Conservation (phyloP, 2,329 filamentous ascomycete genomes). For the Fusarium sp. region DNA sequence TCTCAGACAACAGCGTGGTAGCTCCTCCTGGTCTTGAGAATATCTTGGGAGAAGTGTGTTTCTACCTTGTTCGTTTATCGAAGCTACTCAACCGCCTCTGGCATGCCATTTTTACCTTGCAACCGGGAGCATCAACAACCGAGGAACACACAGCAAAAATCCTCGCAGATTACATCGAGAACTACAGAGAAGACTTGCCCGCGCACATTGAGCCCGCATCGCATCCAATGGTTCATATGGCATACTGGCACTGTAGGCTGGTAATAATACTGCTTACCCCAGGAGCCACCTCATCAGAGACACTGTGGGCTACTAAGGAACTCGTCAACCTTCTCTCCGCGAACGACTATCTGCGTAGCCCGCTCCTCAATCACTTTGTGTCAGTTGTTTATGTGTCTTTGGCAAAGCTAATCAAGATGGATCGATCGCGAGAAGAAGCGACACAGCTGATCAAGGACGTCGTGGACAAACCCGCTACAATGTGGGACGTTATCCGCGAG, state of each 20-base stretch:
- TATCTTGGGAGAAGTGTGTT: slow-evolving; percentile 71
- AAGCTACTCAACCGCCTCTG: slow-evolving; percentile 62
- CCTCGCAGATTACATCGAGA: slow-evolving; percentile 60
- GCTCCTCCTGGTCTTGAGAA: slow-evolving; percentile 68
- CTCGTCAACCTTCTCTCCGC: slow-evolving; percentile 68
- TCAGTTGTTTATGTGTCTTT: slow-evolving; percentile 70
- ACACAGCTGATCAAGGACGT: slow-evolving; percentile 66
- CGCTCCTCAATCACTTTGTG: slow-evolving; percentile 75
- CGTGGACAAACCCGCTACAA: slow-evolving; percentile 62
- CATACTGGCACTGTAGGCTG: slow-evolving; percentile 76
- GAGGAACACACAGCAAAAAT: slow-evolving; percentile 51
- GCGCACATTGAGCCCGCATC: slow-evolving; percentile 62
- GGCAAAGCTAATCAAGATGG: slow-evolving; percentile 66
- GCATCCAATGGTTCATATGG: slow-evolving; percentile 70
- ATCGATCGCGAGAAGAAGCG: slow-evolving; percentile 68
- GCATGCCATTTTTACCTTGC: slow-evolving; percentile 52
- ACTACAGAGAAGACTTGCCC: slow-evolving; percentile 73
- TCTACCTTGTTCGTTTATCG: slow-evolving; percentile 72
- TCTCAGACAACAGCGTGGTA: slow-evolving; percentile 71
- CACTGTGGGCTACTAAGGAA: slow-evolving; percentile 70
- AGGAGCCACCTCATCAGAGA: slow-evolving; percentile 64
- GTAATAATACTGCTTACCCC: slow-evolving; percentile 71
- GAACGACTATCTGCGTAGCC: slow-evolving; percentile 66
- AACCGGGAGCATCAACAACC: slow-evolving; percentile 50
- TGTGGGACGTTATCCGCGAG: slow-evolving; percentile 69